Evolutionary conservation across 1,284 basidiomycete genomes (phyloP), one percentile per base, ranked within the genome.

Genomic region (Veloporphyrellus conicus): DNA sequence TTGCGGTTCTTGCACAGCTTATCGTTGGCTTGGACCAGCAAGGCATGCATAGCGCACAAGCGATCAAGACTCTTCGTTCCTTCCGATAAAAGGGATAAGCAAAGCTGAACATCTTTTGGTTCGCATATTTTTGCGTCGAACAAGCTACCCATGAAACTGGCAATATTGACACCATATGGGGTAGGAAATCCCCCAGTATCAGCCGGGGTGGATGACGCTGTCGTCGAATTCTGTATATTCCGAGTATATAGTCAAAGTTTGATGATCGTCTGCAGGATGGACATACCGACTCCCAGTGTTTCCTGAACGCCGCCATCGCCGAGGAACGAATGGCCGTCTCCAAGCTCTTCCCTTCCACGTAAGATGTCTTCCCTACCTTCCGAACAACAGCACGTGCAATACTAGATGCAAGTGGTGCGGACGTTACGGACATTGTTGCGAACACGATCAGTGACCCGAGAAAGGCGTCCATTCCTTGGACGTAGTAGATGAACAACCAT

Each of bases 131-230:
- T 55, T 15, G 49, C 54, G 18, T 47, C 49, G 42, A 60, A 71
- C 29, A 71, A 46, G 18, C 66, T 56, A 6, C 68, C 68, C 20
- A 69, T 44, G 42, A 70, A 55, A 14, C 55, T 59, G 12, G 68
- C 63, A 18, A 64, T 57, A 25, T 68, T 63, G n/a, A 68, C 49
- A 6, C 57, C 54, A 22, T 51, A 41, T 18, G 54, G 45, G 0
- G 41, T 52, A 33, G 53, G 43, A 37, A 49, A 40, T 39, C 11
- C 20, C 18, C 10, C 35, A 27, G 35, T 37, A 14, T 42, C 15
- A 4, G 14, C 3, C 3, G 19, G 31, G 16, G 45, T 41, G 10
- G 50, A 33, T 16, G 51, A n/a, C 27, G 33, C 43, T 4, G 27
- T 28, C 22, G 43, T n/a, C 12, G 54, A 46, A 16, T 54, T 32